Conservation (phyloP, 768 basidiomycete genomes). For the Pisolithus orientalis region DNA sequence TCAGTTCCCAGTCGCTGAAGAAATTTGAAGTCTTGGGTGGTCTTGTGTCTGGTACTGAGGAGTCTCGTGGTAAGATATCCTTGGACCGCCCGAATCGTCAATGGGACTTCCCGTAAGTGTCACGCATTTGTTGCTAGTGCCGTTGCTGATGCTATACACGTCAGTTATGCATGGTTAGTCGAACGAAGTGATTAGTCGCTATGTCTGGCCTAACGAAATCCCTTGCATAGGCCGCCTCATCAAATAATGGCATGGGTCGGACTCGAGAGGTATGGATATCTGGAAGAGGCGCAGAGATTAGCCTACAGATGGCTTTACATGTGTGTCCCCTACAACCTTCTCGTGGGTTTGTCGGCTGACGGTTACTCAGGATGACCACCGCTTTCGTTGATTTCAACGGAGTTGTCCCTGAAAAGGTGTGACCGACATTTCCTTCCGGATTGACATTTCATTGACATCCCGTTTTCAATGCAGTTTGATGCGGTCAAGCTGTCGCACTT, state of each 20-base stretch:
- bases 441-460: neutral
- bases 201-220: slow-evolving; percentile 8
- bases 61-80: slow-evolving; percentile 92
- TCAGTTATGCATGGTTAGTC: slow-evolving; percentile 63
- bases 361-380: slow-evolving; percentile 70
- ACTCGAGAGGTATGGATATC: slow-evolving; percentile 90
- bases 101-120: slow-evolving; percentile 91
- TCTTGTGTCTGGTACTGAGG: slow-evolving; percentile 92
- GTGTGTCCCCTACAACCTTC: slow-evolving; percentile 33
- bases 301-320: slow-evolving; percentile 98
- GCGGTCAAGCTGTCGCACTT: slow-evolving; percentile 93
- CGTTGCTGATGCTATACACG: slow-evolving; percentile 3
- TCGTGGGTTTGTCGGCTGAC: slow-evolving; percentile 1
- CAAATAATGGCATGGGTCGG: slow-evolving; percentile 99
- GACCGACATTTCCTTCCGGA: neutral
- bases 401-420: slow-evolving; percentile 92
- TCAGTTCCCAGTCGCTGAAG: slow-evolving; percentile 75
- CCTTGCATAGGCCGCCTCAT: slow-evolving; percentile 73
- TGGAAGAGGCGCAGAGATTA: slow-evolving; percentile 87
- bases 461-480: slow-evolving; percentile 58
- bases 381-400: slow-evolving; percentile 97
- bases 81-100: slow-evolving; percentile 96
- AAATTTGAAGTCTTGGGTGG: slow-evolving; percentile 98
- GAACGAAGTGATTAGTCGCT: neutral
- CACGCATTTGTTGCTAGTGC: slow-evolving; percentile 4